Evolutionary conservation across 2,329 filamentous ascomycete genomes (phyloP).

Genomic region (Cercospora sojina): DNA sequence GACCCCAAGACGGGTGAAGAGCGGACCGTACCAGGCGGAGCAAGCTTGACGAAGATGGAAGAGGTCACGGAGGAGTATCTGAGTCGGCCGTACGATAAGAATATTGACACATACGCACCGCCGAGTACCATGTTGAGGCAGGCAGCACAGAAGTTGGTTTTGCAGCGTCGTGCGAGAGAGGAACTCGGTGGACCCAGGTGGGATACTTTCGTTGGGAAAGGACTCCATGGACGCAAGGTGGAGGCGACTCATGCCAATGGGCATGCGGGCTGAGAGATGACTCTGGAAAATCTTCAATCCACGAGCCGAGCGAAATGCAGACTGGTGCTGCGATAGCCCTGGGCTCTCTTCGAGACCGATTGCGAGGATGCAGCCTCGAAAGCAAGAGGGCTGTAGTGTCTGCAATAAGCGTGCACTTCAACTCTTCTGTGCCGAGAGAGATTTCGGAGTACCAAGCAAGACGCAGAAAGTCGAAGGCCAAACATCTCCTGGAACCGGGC

Average conservation of each 20-base stretch:
- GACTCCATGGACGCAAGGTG: not conserved
- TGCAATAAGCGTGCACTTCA: not conserved
- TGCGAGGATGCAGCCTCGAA: not conserved
- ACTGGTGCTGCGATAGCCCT: not conserved
- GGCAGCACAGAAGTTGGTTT: constrained; percentile 49
- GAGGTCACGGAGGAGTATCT: constrained; percentile 44
- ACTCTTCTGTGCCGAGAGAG: not conserved
- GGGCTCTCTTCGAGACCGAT: not conserved
- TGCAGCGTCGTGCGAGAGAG: constrained; percentile 48
- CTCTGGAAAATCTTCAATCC: not conserved
- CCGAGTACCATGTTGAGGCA: constrained; percentile 48
- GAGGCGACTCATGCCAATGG: not conserved
- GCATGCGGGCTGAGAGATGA: not conserved
- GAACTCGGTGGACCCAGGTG: constrained; percentile 35
- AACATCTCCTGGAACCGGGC: not conserved
- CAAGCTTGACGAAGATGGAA: constrained; percentile 48
- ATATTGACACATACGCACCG: constrained; percentile 46
- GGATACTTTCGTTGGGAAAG: constrained; percentile 36
- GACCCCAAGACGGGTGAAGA: constrained; percentile 21
- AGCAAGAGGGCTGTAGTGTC: not conserved
- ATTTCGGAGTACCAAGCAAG: not conserved
- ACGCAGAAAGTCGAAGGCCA: not conserved
- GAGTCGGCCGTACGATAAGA: constrained; percentile 39
- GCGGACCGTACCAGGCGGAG: constrained; percentile 41
- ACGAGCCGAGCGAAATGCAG: not conserved